Conservation (phyloP, 768 basidiomycete genomes). For the Mycena floridula region DNA sequence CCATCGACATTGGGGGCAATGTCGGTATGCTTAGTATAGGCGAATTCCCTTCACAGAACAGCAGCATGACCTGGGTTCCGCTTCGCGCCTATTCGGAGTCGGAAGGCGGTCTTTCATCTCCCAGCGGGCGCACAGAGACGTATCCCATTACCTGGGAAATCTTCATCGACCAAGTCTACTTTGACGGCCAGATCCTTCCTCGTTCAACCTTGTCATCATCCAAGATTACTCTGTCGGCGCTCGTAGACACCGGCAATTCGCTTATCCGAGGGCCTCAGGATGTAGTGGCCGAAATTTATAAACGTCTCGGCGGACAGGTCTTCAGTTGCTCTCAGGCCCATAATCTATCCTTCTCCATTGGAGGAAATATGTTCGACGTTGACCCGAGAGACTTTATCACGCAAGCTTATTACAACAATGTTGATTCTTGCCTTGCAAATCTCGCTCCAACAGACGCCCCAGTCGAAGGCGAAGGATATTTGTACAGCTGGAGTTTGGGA, state of each 20-base stretch:
- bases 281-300: constrained; percentile 43
- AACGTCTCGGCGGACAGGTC: constrained; percentile 26
- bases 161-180: constrained; percentile 61
- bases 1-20: constrained; percentile 64
- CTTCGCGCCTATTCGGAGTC: constrained; percentile 46
- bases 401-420: constrained; percentile 31
- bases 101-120: constrained; percentile 50
- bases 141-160: constrained; percentile 73
- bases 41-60: constrained; percentile 42
- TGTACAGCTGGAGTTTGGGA: constrained; percentile 76
- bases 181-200: constrained; percentile 59
- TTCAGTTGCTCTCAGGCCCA: constrained; percentile 61
- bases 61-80: constrained; percentile 58
- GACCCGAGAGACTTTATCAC: constrained; percentile 68
- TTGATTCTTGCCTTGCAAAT: constrained; percentile 44
- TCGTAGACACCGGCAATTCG: constrained; percentile 77
- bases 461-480: constrained; percentile 40
- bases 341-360: constrained; percentile 61
- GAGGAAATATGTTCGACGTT: constrained; percentile 61
- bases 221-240: constrained; percentile 49
- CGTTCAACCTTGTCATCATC: constrained; percentile 44
- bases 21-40: constrained; percentile 62
- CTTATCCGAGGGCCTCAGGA: constrained; percentile 71
- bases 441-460: constrained; percentile 63
- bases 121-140: constrained; percentile 52